phyloP scores from a whole-genome alignment of 192 early-diverging fungal genomes.

The Linnemannia elongata region DNA sequence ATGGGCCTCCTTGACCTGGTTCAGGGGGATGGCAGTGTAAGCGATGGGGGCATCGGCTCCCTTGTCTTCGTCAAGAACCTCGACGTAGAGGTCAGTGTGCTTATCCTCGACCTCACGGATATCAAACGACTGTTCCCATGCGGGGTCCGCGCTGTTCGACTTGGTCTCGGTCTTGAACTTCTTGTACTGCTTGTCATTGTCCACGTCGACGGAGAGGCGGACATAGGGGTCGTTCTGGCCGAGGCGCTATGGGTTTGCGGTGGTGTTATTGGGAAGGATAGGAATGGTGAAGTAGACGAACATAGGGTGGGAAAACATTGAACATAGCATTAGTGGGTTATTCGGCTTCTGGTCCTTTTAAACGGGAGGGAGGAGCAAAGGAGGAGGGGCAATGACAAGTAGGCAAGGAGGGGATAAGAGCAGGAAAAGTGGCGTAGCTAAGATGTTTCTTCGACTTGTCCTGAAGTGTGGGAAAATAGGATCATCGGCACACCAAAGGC shows the following conservation, averaged over 20 bases:
- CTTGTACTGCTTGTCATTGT: conserved; percentile 42
- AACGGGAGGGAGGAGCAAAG: neutral
- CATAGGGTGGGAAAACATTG: neutral
- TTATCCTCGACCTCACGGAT: conserved; percentile 36
- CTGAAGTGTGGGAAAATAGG: too few relatives aligned
- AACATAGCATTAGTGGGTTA: neutral
- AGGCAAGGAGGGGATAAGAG: too few relatives aligned
- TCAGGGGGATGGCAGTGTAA: conserved; percentile 57
- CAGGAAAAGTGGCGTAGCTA: too few relatives aligned
- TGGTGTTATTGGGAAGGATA: neutral
- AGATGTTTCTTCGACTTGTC: too few relatives aligned
- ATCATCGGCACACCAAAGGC: too few relatives aligned
- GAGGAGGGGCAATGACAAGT: too few relatives aligned
- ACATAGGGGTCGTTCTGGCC: conserved; percentile 61
- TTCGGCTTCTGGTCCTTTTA: neutral
- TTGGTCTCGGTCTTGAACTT: conserved; percentile 54
- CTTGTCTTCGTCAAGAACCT: conserved; percentile 55
- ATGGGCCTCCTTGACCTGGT: conserved; percentile 42
- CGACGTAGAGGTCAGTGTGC: conserved; percentile 42
- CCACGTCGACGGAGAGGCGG: conserved; percentile 44
- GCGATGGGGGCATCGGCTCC: conserved; percentile 51
- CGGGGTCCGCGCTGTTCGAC: conserved; percentile 50
- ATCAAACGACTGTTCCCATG: conserved; percentile 56
- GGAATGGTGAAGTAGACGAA: neutral
- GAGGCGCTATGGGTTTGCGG: neutral